Base-by-base conservation (phyloP, 805 yeast species). In the Ogataea henricii region DNA sequence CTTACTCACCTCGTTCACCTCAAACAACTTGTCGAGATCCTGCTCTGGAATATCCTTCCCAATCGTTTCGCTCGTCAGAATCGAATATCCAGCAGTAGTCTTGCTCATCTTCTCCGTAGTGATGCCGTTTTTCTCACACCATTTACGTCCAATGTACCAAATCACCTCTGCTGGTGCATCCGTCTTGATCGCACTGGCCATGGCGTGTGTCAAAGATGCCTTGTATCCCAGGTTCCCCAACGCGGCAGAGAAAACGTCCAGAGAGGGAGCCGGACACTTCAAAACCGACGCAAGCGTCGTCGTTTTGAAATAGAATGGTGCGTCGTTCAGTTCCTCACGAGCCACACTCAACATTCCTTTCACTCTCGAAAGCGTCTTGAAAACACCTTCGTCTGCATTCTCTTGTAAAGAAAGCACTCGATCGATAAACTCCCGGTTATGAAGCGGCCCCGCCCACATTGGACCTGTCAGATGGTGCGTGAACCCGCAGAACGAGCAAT, bases 331-430 rank as follows among this genome's bases (percentile, higher is more conserved):
- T 66, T 94, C 99, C 54, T 77, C 77, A 33, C 65, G 60, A 4
- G 97, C 98, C 60, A 92, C 71, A 0, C 94, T 87, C 25, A 90
- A 70, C 98, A 94, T 94, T 12, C 98, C 98, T 64, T 83, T 82
- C 37, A 94, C 88, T 63, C 99, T 77, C 49, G 87, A 85, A 20
- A 78, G 73, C 0, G 99, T 94, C 40, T 85, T 86, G 65, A 89
- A 94, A 0, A 78, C 73, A 4, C 73, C 77, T 22, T 74, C 73
- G 46, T 77, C 81, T 18, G 82, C 75, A 62, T 69, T 21, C 3
- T 47, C 45, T 60, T 59, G 83, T 78, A 54, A 82, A 67, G 74
- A 71, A 46, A 89, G 73, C 39, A 91, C 75, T 54, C 73, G 78
- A 22, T 79, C 73, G 36, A 92, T 73, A 59, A 92, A 94, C 16